Conservation (phyloP, 2,329 filamentous ascomycete species). For the Diaporthe aspalathi region DNA sequence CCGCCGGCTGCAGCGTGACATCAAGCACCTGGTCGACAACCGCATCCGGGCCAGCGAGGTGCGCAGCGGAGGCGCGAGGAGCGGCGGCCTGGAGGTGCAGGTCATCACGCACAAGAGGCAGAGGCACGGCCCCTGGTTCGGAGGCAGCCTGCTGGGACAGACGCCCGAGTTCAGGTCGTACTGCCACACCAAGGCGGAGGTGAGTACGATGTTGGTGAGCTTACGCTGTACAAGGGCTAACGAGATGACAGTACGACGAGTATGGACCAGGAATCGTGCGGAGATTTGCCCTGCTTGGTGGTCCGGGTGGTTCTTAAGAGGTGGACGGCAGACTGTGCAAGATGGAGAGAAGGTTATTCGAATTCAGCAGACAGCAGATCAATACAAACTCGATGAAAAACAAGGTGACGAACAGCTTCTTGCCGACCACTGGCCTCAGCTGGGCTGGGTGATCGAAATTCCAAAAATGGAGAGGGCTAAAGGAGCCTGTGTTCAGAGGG, state of each 20-base stretch:
- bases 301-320: constrained; percentile 80
- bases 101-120: constrained; percentile 98
- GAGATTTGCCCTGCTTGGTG: constrained; percentile 92
- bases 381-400: constrained; percentile 11
- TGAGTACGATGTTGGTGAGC: constrained; percentile 48
- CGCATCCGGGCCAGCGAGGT: constrained; percentile 93
- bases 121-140: constrained; percentile 98
- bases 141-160: constrained; percentile 94
- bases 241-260: constrained; percentile 79
- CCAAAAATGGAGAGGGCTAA: neutral
- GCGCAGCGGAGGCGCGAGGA: constrained; percentile 90
- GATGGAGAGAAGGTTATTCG: neutral
- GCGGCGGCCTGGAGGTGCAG: constrained; percentile 94
- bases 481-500: no score
- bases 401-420: neutral
- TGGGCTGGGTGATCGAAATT: no score
- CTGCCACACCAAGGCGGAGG: constrained; percentile 91
- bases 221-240: constrained; percentile 39
- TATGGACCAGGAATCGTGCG: constrained; percentile 95
- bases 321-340: neutral
- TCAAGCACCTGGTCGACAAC: constrained; percentile 93
- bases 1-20: constrained; percentile 93
- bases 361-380: constrained; percentile 25
- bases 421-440: no score
- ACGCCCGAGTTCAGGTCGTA: constrained; percentile 99